A percentile compares a stretch with the other conserved stretches of the same genome.
Evolutionary conservation across 1,284 basidiomycete species (phyloP).

Genomic region (Veloboletus limbatus): DNA sequence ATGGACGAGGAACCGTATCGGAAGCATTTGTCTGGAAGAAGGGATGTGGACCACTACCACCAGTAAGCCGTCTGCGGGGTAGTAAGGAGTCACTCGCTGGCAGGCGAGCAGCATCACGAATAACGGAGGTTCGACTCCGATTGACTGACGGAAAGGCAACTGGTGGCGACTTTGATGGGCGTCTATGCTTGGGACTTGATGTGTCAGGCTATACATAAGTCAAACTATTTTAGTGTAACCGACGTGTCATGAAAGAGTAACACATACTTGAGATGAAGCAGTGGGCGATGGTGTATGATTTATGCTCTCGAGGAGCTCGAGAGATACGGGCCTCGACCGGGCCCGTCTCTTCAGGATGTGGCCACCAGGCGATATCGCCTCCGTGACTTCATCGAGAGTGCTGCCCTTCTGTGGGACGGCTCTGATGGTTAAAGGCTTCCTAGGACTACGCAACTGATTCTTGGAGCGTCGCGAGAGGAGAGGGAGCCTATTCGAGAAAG

Average conservation of each 20-base stretch:
- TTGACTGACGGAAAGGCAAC: slow-evolving; percentile 36
- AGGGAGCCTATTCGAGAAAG: slow-evolving; percentile 26
- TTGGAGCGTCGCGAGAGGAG: slow-evolving; percentile 26
- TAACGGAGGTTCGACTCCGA: slow-evolving; percentile 20
- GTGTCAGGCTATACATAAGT: slow-evolving; percentile 18
- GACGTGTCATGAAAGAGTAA: slow-evolving; percentile 2
- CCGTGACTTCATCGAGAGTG: slow-evolving; percentile 52
- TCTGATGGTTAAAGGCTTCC: slow-evolving; percentile 28
- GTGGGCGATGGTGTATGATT: slow-evolving; percentile 39
- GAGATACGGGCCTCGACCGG: slow-evolving; percentile 62
- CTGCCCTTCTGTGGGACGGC: slow-evolving; percentile 39
- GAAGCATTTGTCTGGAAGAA: slow-evolving; percentile 16
- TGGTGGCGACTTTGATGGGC: slow-evolving; percentile 17
- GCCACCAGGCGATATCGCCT: slow-evolving; percentile 68
- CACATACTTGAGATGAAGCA: slow-evolving; percentile 41
- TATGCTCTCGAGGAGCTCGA: slow-evolving; percentile 56
- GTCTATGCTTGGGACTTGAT: slow-evolving; percentile 17
- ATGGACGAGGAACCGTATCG: slow-evolving; percentile 28
- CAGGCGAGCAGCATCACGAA: slow-evolving; percentile 26
- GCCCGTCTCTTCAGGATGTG: slow-evolving; percentile 71
- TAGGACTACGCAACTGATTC: slow-evolving; percentile 26
- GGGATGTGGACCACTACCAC: slow-evolving; percentile 28
- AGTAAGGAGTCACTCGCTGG: slow-evolving; percentile 44
- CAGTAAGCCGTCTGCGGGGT: slow-evolving; percentile 45
- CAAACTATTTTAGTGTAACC: slow-evolving; percentile 1